These are phyloP conservation scores for Sparassis latifolia DNA, from an alignment of 1,284 basidiomycete genomes.

Conservation along the genomic window DNA sequence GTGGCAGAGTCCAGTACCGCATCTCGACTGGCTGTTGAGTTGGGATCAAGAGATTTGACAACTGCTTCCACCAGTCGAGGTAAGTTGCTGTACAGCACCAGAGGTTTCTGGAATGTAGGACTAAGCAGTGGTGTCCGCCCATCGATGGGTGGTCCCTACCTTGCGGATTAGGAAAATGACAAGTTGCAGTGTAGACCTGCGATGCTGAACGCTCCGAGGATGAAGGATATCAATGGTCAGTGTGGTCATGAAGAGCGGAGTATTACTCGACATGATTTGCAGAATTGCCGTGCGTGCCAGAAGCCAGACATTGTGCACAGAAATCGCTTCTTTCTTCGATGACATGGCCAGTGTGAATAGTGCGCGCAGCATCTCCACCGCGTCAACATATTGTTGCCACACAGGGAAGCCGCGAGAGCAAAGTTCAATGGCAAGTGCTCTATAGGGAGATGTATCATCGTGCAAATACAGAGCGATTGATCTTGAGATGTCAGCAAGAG, in stretches of 20 bases:
- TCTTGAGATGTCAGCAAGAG: conserved; percentile 77
- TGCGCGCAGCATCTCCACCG: conserved; percentile 82
- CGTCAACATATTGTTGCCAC: conserved; percentile 93
- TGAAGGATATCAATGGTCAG: conserved; percentile 87
- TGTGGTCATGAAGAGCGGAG: conserved; percentile 93
- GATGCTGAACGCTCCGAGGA: conserved; percentile 70
- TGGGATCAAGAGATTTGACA: conserved; percentile 94
- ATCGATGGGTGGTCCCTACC: conserved; percentile 33
- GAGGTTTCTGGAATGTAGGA: conserved; percentile 54
- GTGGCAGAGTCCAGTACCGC: conserved; percentile 89
- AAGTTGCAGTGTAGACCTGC: conserved; percentile 88
- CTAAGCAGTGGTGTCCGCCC: not conserved
- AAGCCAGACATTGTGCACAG: conserved; percentile 50
- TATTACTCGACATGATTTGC: conserved; percentile 79
- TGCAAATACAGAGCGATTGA: conserved; percentile 77
- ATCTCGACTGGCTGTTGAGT: conserved; percentile 76
- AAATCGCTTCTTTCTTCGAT: conserved; percentile 61
- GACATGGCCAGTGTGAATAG: conserved; percentile 80
- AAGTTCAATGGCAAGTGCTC: conserved; percentile 81
- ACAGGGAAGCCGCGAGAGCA: conserved; percentile 86
- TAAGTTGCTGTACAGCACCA: conserved; percentile 81
- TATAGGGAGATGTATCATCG: conserved; percentile 58
- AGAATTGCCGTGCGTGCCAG: conserved; percentile 80
- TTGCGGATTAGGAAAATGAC: conserved; percentile 93
- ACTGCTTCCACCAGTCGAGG: conserved; percentile 91